These are phyloP conservation scores for Candida pini DNA, from an alignment of 805 yeast species.

Conservation along the genomic window DNA sequence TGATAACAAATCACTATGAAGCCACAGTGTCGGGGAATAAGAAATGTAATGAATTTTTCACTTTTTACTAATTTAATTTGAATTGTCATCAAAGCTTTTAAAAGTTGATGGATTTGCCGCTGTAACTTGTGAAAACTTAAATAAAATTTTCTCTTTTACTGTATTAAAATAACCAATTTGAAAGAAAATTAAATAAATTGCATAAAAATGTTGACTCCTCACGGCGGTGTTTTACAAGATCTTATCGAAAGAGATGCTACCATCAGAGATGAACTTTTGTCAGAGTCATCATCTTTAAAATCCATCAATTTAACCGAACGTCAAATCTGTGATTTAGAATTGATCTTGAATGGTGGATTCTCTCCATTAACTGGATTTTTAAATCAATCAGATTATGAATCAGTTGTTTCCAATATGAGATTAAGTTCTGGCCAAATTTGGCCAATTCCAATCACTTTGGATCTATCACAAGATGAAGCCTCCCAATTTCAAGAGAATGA, in stretches of 20 bases:
- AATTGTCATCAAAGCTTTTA: too few relatives aligned
- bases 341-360: constrained; percentile 90
- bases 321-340: constrained; percentile 89
- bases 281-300: constrained; percentile 50
- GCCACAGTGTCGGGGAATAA: too few relatives aligned
- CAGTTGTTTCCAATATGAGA: constrained; percentile 65
- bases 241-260: constrained; percentile 74
- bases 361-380: constrained; percentile 74
- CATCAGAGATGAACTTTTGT: constrained; percentile 47
- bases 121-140: too few relatives aligned
- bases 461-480: constrained; percentile 48
- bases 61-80: too few relatives aligned
- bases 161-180: too few relatives aligned
- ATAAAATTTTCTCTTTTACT: too few relatives aligned
- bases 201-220: constrained; percentile 82
- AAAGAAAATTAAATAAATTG: too few relatives aligned
- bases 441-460: constrained; percentile 91
- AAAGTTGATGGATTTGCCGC: too few relatives aligned
- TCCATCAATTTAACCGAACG: constrained; percentile 66
- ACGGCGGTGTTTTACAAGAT: constrained; percentile 89
- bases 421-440: constrained; percentile 73
- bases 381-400: constrained; percentile 59
- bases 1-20: too few relatives aligned
- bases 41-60: too few relatives aligned
- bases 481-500: constrained; percentile 49